phyloP scores from a whole-genome alignment of 2,329 filamentous ascomycete species.

The Phoma sp. region DNA sequence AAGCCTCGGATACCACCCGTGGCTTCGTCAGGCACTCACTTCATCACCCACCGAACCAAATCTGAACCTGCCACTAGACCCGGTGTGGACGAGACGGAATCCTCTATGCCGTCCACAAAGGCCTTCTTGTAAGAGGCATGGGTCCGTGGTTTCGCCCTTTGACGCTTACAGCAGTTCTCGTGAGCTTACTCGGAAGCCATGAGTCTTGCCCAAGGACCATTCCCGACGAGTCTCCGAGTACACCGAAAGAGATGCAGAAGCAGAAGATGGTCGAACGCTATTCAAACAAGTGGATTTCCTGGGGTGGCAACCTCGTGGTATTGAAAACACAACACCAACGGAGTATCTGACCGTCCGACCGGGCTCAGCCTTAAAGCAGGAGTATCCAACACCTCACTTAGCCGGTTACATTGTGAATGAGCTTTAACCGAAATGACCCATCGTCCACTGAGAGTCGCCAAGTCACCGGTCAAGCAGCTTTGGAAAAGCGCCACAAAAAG shows the following conservation, averaged over 20 bases:
- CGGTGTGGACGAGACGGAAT: slow-evolving; percentile 1
- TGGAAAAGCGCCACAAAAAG: slow-evolving; percentile 23
- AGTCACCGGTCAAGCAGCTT: slow-evolving; percentile 31
- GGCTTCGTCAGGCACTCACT: slow-evolving; percentile 9
- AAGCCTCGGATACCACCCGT: slow-evolving; percentile 10
- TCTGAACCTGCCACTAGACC: slow-evolving; percentile 10
- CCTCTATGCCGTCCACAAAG: slow-evolving; percentile 5
- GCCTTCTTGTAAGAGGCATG: slow-evolving; percentile 12
- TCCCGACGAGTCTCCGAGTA: not conserved
- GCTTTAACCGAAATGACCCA: slow-evolving; percentile 36
- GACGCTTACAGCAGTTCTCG: not conserved
- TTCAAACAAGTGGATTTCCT: not conserved
- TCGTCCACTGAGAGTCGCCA: slow-evolving; percentile 12
- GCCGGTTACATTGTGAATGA: not conserved
- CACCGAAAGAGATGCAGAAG: not conserved
- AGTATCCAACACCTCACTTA: slow-evolving; percentile 4
- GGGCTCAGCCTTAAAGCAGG: slow-evolving; percentile 14
- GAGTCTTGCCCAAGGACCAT: not conserved
- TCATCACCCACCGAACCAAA: slow-evolving; percentile 7
- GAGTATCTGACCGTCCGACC: slow-evolving; percentile 26
- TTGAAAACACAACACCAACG: slow-evolving; percentile 8
- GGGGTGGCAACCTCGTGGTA: not conserved
- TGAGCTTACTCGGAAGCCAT: not conserved
- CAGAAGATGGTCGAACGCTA: not conserved
- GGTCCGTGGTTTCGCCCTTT: slow-evolving; percentile 4